A percentile compares a stretch with the other conserved stretches of the same genome.
Evolutionary conservation across 2,329 filamentous ascomycete genomes (phyloP).

Genomic region (Leptodontidium sp.): DNA sequence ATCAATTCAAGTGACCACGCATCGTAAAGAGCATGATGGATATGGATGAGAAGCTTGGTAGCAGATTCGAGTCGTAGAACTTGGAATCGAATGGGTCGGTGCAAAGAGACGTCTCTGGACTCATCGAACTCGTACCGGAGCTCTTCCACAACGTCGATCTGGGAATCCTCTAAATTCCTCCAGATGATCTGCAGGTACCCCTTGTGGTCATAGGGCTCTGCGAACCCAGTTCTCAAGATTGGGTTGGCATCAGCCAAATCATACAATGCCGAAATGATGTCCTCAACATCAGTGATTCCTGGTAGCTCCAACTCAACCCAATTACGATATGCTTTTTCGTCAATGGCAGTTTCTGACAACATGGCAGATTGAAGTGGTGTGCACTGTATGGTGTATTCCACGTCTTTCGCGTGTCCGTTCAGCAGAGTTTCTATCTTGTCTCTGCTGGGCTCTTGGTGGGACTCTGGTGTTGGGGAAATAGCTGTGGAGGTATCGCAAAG

Average conservation of each 20-base stretch:
- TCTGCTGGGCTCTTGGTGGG: neutral
- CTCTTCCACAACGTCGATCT: constrained; percentile 48
- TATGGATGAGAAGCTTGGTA: constrained; percentile 51
- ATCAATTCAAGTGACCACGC: constrained; percentile 91
- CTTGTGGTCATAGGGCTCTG: constrained; percentile 53
- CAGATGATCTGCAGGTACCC: constrained; percentile 72
- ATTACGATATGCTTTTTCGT: constrained; percentile 76
- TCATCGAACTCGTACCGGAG: constrained; percentile 52
- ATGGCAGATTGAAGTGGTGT: constrained; percentile 81
- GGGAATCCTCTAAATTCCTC: constrained; percentile 54
- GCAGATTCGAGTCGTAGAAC: constrained; percentile 49
- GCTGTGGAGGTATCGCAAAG: constrained; percentile 44
- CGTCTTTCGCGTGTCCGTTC: constrained; percentile 48
- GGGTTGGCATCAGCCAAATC: constrained; percentile 64
- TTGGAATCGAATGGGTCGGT: constrained; percentile 68
- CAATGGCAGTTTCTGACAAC: constrained; percentile 74
- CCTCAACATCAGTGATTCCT: constrained; percentile 44
- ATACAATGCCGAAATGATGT: constrained; percentile 59
- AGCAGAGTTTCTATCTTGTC: constrained; percentile 21
- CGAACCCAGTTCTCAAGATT: constrained; percentile 79
- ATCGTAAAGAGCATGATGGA: constrained; percentile 89
- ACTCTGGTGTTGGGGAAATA: neutral
- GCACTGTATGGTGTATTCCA: constrained; percentile 64
- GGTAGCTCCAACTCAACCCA: constrained; percentile 68
- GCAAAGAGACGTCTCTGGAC: constrained; percentile 48